phyloP scores from a whole-genome alignment of 2,329 filamentous ascomycete species.

The Anisogramma anomala region DNA sequence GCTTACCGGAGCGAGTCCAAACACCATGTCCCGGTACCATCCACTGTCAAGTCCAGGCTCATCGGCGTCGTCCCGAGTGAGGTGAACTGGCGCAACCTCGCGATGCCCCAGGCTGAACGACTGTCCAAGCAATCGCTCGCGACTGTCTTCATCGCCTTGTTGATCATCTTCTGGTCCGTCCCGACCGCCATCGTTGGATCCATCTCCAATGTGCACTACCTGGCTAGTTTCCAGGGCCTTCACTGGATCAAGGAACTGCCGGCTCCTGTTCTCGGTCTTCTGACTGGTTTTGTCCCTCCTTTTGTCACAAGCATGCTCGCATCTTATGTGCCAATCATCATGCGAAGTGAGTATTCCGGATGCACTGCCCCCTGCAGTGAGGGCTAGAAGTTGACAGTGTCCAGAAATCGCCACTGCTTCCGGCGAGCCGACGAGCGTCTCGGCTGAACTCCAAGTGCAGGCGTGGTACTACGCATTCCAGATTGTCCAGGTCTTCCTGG shows the following conservation, averaged over 20 bases:
- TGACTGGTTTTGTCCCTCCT: slow-evolving; percentile 69
- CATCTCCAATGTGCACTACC: slow-evolving; percentile 69
- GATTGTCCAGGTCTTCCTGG: slow-evolving; percentile 73
- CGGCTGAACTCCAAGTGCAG: slow-evolving; percentile 66
- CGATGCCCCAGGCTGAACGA: slow-evolving; percentile 12
- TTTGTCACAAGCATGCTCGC: slow-evolving; percentile 27
- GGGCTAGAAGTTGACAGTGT: slow-evolving; percentile 10
- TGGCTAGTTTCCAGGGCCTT: slow-evolving; percentile 57
- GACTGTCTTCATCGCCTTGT: slow-evolving; percentile 8
- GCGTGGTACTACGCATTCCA: slow-evolving; percentile 73
- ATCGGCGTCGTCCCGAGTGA: slow-evolving; percentile 73
- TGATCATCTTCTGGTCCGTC: slow-evolving; percentile 70
- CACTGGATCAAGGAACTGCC: slow-evolving; percentile 65
- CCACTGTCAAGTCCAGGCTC: slow-evolving; percentile 70
- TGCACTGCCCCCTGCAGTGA: not conserved
- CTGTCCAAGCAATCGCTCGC: slow-evolving; percentile 13
- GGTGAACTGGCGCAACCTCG: slow-evolving; percentile 55
- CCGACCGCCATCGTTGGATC: slow-evolving; percentile 69
- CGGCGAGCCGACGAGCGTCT: slow-evolving; percentile 58
- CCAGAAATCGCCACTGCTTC: slow-evolving; percentile 56
- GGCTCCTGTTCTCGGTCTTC: slow-evolving; percentile 69
- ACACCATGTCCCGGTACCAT: slow-evolving; percentile 45
- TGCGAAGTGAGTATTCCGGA: slow-evolving; percentile 45
- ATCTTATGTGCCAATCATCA: slow-evolving; percentile 53
- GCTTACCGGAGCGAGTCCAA: slow-evolving; percentile 76